phyloP scores from a whole-genome alignment of 2,329 filamentous ascomycete genomes.

The Exophiala phaeomuriformis region DNA sequence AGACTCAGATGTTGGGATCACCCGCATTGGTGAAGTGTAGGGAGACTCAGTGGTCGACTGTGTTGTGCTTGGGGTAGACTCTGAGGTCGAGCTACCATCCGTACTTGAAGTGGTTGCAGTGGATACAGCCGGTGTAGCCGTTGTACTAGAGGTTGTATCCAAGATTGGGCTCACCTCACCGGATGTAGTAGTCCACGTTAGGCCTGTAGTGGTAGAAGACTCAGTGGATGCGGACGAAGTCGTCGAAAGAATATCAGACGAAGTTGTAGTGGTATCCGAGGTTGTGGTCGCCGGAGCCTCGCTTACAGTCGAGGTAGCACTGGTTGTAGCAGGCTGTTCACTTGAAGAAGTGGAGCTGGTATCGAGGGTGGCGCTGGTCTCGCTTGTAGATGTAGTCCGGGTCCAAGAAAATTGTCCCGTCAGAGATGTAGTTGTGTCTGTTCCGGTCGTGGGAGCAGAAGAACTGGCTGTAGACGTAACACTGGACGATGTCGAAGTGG shows the following conservation, averaged over 20 bases:
- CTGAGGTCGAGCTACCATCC: background rate
- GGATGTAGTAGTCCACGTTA: background rate
- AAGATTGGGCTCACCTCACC: background rate
- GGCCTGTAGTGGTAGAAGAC: background rate
- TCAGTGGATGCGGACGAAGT: background rate
- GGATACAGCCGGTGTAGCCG: background rate
- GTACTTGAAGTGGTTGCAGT: constrained; percentile 2
- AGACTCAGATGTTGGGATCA: background rate
- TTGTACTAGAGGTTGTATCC: background rate
- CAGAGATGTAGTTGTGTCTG: no score
- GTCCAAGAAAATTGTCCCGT: no score
- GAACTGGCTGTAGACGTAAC: background rate
- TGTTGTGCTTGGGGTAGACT: background rate
- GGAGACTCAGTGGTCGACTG: no score
- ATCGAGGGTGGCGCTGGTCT: background rate
- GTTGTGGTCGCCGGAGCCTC: background rate
- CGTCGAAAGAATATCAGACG: background rate
- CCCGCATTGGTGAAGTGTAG: background rate
- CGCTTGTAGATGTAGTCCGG: background rate
- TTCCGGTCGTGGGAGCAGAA: background rate
- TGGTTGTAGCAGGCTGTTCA: background rate
- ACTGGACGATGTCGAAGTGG: background rate
- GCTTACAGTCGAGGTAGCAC: constrained; percentile 1
- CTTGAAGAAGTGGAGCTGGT: background rate
- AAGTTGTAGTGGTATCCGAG: background rate